Evolutionary conservation across 2,329 filamentous ascomycete species (phyloP), one percentile per base, ranked within the genome.

Genomic region (Camptophora hylomeconis): DNA sequence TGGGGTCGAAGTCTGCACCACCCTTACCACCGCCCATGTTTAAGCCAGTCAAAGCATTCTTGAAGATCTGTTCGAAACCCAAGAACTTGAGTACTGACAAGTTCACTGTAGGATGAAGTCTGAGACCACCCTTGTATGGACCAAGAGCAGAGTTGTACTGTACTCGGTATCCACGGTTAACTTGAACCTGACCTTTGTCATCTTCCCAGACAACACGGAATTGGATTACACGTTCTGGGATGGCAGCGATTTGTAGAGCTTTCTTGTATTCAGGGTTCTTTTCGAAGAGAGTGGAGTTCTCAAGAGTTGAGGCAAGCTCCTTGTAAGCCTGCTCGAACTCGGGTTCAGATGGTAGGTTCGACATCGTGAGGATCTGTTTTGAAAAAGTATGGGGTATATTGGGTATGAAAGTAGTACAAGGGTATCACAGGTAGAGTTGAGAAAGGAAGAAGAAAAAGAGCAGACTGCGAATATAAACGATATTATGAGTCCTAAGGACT

Each of bases 301-400:
- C 84, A 53, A 98, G 82, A 39, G 86, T 93, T 52, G 80, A 89
- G 58, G 70, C 81, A 46, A 98, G 81, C 73, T 98, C 87, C 59
- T 84, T 82, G 74, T 92, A 92, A 52, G 87, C 87, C 73, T 95
- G 87, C 75, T 94, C 76, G 67, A 95, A 95, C 68, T 98, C 87
- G 52, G 89, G 87, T 73, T 95, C 87, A 41, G 65, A 63, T 29
- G 81, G 74, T 51, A 89, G 69, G 67, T 89, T 78, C 45, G 84
- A 80, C 81, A 92, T 89, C 44, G 44, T 65, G 45, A 31, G 5
- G 22, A 15, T 25, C n/a, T n/a, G n/a, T n/a, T n/a, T n/a, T n/a
- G n/a, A n/a, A n/a, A n/a, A n/a, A n/a, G n/a, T n/a, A n/a, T n/a
- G n/a, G n/a, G n/a, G n/a, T n/a, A n/a, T n/a, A n/a, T n/a, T n/a